Conservation (phyloP, 2,329 filamentous ascomycete genomes). For the Rugonectria rugulosa region DNA sequence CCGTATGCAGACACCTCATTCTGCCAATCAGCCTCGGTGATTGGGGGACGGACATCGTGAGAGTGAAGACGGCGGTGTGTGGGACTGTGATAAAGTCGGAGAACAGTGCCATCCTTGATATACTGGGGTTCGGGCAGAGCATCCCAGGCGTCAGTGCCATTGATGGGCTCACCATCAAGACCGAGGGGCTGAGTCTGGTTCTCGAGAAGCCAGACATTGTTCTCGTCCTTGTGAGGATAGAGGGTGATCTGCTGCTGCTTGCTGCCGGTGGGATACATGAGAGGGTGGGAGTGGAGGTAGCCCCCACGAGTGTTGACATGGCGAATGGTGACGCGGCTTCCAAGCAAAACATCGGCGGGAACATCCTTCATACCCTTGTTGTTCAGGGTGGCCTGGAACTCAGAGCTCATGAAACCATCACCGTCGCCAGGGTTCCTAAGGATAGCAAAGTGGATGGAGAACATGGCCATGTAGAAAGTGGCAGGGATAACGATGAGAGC, state of each 20-base stretch:
- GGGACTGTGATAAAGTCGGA: conserved; percentile 83
- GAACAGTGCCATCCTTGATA: conserved; percentile 79
- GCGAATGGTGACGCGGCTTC: conserved; percentile 84
- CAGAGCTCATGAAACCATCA: conserved; percentile 99
- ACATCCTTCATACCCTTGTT: conserved; percentile 96
- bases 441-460: conserved; percentile 94
- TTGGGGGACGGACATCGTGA: conserved; percentile 87
- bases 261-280: conserved; percentile 98
- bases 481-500: conserved; percentile 89
- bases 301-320: conserved; percentile 98
- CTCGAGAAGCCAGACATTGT: conserved; percentile 93
- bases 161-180: conserved; percentile 76
- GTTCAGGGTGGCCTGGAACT: conserved; percentile 97
- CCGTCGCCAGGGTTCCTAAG: conserved; percentile 95
- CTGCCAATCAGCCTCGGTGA: conserved; percentile 92
- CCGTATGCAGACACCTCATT: conserved; percentile 97
- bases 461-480: conserved; percentile 95
- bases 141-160: conserved; percentile 87
- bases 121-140: conserved; percentile 68
- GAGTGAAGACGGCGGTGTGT: conserved; percentile 94
- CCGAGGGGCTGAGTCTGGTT: conserved; percentile 94
- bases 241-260: conserved; percentile 99
- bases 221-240: conserved; percentile 98
- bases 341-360: conserved; percentile 88
- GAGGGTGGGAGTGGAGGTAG: conserved; percentile 93